These are phyloP conservation scores for Exophiala aquamarina DNA, from an alignment of 2,329 filamentous ascomycete species.

Conservation along the genomic window DNA sequence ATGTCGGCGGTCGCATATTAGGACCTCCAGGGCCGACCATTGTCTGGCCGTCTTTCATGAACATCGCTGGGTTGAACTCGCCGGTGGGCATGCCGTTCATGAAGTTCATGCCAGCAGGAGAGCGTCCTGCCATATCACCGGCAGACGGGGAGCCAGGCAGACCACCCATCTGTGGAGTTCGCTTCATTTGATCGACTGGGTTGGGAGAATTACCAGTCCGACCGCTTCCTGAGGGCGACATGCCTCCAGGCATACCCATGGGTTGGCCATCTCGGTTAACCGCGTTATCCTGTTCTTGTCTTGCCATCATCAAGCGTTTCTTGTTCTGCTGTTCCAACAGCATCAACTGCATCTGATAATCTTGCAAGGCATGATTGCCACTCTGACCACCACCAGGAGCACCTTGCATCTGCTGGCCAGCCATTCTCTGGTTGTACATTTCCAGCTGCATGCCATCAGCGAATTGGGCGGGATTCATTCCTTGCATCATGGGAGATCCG, in stretches of 20 bases:
- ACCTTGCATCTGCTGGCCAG: constrained; percentile 41
- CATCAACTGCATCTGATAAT: constrained; percentile 71
- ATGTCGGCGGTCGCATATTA: constrained; percentile 60
- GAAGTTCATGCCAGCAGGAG: constrained; percentile 60
- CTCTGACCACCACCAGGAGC: constrained; percentile 38
- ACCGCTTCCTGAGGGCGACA: constrained; percentile 56
- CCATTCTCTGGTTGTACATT: constrained; percentile 30
- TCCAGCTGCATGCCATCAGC: constrained; percentile 39
- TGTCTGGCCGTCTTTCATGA: constrained; percentile 45
- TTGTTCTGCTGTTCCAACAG: constrained; percentile 69
- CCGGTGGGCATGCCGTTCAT: constrained; percentile 52
- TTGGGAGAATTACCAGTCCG: constrained; percentile 61
- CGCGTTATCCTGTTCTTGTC: constrained; percentile 66
- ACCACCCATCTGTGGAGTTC: constrained; percentile 61
- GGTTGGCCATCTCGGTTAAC: constrained; percentile 50
- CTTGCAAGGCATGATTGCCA: constrained; percentile 66
- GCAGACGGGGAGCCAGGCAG: constrained; percentile 59
- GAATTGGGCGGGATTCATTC: constrained; percentile 62
- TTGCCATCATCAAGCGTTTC: constrained; percentile 65
- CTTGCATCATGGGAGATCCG: constrained; percentile 78
- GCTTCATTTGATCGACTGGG: constrained; percentile 62
- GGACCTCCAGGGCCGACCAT: constrained; percentile 46
- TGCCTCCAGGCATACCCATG: constrained; percentile 46
- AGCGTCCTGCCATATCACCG: constrained; percentile 60
- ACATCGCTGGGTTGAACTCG: constrained; percentile 38